Evolutionary conservation across 78 protist species (phyloP), one percentile per base, ranked within the genome.

Genomic region (Chrysochromulina parva): DNA sequence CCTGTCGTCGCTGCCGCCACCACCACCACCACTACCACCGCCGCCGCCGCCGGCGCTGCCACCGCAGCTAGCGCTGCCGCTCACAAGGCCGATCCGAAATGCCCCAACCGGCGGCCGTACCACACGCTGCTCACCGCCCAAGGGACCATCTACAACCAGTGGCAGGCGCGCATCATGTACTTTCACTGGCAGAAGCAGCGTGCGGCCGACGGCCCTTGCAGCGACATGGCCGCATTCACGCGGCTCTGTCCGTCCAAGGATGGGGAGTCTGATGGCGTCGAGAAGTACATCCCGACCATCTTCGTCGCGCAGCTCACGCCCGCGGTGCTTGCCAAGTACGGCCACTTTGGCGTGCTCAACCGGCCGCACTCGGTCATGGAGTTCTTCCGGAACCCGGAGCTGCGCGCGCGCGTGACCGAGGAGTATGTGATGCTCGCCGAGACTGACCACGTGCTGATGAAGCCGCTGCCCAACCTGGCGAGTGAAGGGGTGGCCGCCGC

Each of bases 361-460:
- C 84, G 84, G 84, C 84, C 84, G 24, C 84, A 74, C 58, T 74
- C 84, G 57, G 78, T 69, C 48, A 50, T 69, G 16, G 78, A 69
- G 50, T 69, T 69, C 78, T 69, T 69, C 59, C 5, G 17, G 74
- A 11, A 50, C 50, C 78, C 48, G n/a, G 78, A n/a, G 14, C 50
- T 69, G 50, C 13, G n/a, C 4, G 50, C 3, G 14, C 38, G 78
- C 5, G 50, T 58, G 24, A 58, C 62, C 62, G 62, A 58, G 13
- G 62, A 58, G 62, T 58, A 14, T 58, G 62, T 58, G 62, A 1
- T 50, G 24, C 10, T 74, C n/a, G 84, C 84, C 19, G 84, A 74
- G 84, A 74, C 84, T 0, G 84, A 74, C 84, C 84, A 74, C 55
- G 55, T 74, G 48, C 55, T 74, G n/a, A 48, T 9, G n/a, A 4